Evolutionary conservation across 495 filamentous ascomycete species (phyloP), one percentile per base, ranked within the genome.

Genomic region (Lindgomyces ingoldianus): DNA sequence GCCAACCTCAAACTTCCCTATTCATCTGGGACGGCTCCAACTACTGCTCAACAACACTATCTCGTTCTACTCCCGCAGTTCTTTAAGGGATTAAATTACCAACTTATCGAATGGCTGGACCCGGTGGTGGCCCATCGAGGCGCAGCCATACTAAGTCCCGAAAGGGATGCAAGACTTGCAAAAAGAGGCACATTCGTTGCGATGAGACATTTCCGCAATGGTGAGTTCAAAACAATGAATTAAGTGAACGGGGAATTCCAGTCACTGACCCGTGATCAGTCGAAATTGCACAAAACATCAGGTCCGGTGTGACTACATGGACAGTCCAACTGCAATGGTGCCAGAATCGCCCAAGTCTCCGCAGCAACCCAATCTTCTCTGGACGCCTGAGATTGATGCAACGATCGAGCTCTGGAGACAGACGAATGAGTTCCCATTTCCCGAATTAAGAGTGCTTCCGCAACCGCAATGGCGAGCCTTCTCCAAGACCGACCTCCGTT

Each of bases 201-300:
- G 94, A 98, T 75, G 95, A 98, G 76, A 96, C 83, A 62, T 96
- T 93, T 70, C 94, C 95, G 22, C 94, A 98, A 85, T 98, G 94
- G 93, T 97, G 83, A 67, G 81, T 76, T 46, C 49, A 81, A 57
- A 81, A 14, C 21, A 1, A 12, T 2, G n/a, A 33, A 27, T 44
- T 6, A 16, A 39, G n/a, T 39, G 6, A 39, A 39, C 33, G 52
- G 10, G 36, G 22, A 8, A 48, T 30, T 24, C 27, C 33, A 0
- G 12, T 12, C 41, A 29, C 50, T 74, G 51, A 70, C 53, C 49
- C 10, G 26, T 21, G 14, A 19, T 29, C 69, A 98, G 93, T 79
- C 91, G 91, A 64, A 98, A 98, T 77, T 98, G 94, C 77, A 96
- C 93, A 56, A 98, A 98, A 75, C 94, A 98, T 76, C 96, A 96